Evolutionary conservation across 495 filamentous ascomycete genomes (phyloP).

Genomic region (Podospora conica): DNA sequence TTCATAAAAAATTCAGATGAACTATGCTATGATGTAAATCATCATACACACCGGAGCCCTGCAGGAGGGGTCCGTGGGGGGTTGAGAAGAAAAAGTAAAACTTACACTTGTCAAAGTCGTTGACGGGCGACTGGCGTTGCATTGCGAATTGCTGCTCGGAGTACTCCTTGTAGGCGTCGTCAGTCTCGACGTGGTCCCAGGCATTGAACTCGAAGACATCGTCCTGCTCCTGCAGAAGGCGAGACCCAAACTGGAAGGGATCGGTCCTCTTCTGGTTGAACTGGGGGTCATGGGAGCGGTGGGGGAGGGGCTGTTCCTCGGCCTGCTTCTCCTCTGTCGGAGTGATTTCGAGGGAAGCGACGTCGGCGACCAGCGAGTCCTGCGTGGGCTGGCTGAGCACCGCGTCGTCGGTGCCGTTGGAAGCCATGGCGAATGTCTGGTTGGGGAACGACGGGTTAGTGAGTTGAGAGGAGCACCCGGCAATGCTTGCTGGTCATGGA

Average conservation of each 20-base stretch:
- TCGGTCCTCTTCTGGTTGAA: conserved; percentile 73
- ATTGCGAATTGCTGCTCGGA: conserved; percentile 71
- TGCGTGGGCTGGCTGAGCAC: conserved; percentile 9
- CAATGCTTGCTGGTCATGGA: conserved; percentile 22
- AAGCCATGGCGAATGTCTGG: conserved; percentile 17
- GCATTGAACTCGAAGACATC: conserved; percentile 94
- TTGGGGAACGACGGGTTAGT: conserved; percentile 12
- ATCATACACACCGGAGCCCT: conserved; percentile 37
- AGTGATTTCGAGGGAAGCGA: conserved; percentile 27
- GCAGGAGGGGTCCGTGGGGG: neutral
- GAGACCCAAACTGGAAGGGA: conserved; percentile 92
- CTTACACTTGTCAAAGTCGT: conserved; percentile 74
- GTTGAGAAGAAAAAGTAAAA: conserved; percentile 15
- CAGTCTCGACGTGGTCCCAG: conserved; percentile 94
- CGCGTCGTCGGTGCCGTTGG: conserved; percentile 10
- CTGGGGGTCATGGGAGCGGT: conserved; percentile 50
- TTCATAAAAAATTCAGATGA: conserved; percentile 52
- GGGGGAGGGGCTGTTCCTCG: conserved; percentile 30
- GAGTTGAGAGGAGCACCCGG: conserved; percentile 21
- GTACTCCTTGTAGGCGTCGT: conserved; percentile 74
- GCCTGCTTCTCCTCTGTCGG: conserved; percentile 9
- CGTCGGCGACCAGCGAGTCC: conserved; percentile 23
- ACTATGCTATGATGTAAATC: conserved; percentile 55
- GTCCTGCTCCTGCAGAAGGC: conserved; percentile 71
- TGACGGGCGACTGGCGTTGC: conserved; percentile 77